Conservation (phyloP, 1,284 basidiomycete species). For the Ganoderma sp. region DNA sequence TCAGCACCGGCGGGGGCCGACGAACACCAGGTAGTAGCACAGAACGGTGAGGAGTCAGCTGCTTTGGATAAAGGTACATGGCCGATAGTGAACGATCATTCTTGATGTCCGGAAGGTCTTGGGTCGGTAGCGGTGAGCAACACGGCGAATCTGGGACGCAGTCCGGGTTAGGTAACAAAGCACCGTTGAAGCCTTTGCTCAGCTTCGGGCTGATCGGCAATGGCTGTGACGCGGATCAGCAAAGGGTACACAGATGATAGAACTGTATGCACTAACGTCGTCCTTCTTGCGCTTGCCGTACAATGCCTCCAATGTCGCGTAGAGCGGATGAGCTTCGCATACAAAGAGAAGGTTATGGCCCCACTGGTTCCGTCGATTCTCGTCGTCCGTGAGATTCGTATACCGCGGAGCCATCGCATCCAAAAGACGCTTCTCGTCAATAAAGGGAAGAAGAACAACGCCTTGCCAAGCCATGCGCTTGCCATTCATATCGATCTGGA, state of each 20-base stretch:
- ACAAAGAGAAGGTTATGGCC: constrained; percentile 89
- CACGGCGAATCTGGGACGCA: constrained; percentile 94
- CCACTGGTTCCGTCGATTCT: constrained; percentile 84
- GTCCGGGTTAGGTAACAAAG: constrained; percentile 81
- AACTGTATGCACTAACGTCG: constrained; percentile 60
- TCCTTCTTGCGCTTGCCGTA: constrained; percentile 88
- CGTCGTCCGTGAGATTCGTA: constrained; percentile 78
- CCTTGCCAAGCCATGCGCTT: constrained; percentile 99
- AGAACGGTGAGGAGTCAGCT: constrained; percentile 85
- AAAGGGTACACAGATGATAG: constrained; percentile 8
- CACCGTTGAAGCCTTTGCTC: constrained; percentile 84
- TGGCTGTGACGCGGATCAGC: constrained; percentile 51
- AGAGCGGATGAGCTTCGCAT: constrained; percentile 84
- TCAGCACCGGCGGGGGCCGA: constrained; percentile 67
- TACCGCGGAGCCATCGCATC: constrained; percentile 84
- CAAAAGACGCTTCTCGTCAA: constrained; percentile 85
- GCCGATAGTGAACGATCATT: constrained; percentile 90
- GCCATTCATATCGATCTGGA: constrained; percentile 99
- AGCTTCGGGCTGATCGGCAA: constrained; percentile 70
- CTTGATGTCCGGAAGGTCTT: constrained; percentile 77
- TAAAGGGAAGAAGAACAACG: constrained; percentile 95
- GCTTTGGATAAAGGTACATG: constrained; percentile 89
- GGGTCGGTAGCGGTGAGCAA: constrained; percentile 70
- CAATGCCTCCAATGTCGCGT: constrained; percentile 84
- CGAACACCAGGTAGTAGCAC: constrained; percentile 80